Conservation (phyloP, 371 early-diverging fungal genomes). For the Rhizopus sp. region DNA sequence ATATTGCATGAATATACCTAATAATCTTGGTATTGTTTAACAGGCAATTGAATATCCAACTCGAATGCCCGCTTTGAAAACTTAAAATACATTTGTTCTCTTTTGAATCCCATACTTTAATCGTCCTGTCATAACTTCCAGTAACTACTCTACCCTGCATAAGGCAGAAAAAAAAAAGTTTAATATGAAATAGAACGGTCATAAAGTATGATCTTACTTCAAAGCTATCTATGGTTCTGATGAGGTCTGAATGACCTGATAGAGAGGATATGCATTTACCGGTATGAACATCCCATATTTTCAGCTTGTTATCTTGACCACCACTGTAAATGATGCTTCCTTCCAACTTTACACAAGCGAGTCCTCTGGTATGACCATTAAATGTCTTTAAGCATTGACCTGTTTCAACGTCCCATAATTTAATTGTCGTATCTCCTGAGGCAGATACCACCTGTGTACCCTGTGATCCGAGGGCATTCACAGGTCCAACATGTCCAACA, state of each 20-base stretch:
- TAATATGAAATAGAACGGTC: background rate
- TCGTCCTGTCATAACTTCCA: conserved; percentile 83
- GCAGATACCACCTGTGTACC: conserved; percentile 77
- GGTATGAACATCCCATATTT: conserved; percentile 87
- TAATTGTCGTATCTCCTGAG: conserved; percentile 81
- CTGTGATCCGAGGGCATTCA: conserved; percentile 80
- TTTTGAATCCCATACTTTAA: conserved; percentile 87
- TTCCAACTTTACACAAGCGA: conserved; percentile 92
- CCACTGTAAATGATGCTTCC: conserved; percentile 86
- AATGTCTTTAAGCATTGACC: conserved; percentile 64
- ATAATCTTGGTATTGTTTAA: conserved; percentile 75
- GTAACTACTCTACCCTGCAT: conserved; percentile 43
- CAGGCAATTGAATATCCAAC: conserved; percentile 93
- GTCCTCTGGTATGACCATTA: conserved; percentile 74
- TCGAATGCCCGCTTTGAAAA: conserved; percentile 70
- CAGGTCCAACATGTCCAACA: conserved; percentile 80
- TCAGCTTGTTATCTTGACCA: conserved; percentile 89
- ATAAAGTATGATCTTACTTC: conserved; percentile 26
- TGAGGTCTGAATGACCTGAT: conserved; percentile 83
- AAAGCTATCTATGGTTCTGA: conserved; percentile 81
- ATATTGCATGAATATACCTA: conserved; percentile 36
- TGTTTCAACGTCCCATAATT: conserved; percentile 81
- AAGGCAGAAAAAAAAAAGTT: background rate
- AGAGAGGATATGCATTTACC: conserved; percentile 74
- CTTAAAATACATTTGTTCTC: conserved; percentile 39